A percentile compares a stretch with the other conserved stretches of the same genome.
These are phyloP conservation scores for Hypoxylon sp. DNA, from an alignment of 2,329 filamentous ascomycete genomes.

Conservation along the genomic window DNA sequence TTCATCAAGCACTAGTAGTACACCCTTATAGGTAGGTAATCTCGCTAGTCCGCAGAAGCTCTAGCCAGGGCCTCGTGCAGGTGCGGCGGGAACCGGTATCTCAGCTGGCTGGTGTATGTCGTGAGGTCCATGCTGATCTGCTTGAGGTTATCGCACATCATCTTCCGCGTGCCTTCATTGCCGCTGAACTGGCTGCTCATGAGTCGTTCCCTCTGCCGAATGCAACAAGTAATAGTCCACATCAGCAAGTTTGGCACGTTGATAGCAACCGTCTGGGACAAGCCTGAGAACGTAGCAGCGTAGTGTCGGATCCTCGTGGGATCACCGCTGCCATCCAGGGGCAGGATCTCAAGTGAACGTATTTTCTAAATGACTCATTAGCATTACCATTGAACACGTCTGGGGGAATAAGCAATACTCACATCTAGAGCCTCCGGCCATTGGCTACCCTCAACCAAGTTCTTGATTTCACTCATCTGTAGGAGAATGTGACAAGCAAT, in stretches of 20 bases:
- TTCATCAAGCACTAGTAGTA: constrained; percentile 9
- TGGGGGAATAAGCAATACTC: constrained; percentile 55
- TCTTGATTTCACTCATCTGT: constrained; percentile 74
- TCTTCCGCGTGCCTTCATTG: constrained; percentile 74
- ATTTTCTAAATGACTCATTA: constrained; percentile 72
- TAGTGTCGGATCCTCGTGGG: constrained; percentile 83
- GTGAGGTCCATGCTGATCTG: constrained; percentile 91
- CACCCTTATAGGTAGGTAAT: neutral
- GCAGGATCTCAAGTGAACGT: constrained; percentile 81
- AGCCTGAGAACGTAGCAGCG: constrained; percentile 83
- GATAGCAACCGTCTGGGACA: constrained; percentile 85
- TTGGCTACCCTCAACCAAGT: constrained; percentile 66
- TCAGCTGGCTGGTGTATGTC: constrained; percentile 92
- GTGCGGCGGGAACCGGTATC: constrained; percentile 88
- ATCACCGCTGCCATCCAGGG: constrained; percentile 81
- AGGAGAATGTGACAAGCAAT: constrained; percentile 70
- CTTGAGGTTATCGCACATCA: constrained; percentile 79
- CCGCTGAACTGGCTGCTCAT: constrained; percentile 80
- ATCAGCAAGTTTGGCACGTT: constrained; percentile 93
- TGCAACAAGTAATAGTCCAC: constrained; percentile 93
- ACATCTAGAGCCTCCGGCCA: constrained; percentile 74
- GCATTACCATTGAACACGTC: constrained; percentile 5
- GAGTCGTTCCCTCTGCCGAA: constrained; percentile 80
- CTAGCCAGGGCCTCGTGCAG: constrained; percentile 90
- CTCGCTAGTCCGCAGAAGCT: constrained; percentile 76